Percentiles rank a stretch among this genome's conserved stretches.
phyloP scores from a whole-genome alignment of 108 stramenopile species.

The Aureococcus anophagefferens region DNA sequence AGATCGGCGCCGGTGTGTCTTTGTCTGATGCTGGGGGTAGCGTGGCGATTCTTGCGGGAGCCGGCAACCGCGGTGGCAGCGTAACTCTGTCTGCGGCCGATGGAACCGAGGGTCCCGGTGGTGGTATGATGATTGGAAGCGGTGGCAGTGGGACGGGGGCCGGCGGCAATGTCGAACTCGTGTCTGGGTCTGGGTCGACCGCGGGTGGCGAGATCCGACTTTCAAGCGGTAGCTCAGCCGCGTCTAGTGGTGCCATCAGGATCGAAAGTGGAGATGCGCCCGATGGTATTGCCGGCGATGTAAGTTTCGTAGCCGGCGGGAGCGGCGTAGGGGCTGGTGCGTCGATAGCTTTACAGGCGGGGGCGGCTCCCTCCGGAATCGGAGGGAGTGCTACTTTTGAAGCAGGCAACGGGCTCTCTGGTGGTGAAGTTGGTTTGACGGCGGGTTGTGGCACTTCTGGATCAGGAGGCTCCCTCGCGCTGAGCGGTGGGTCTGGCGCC shows the following conservation, averaged over 20 bases:
- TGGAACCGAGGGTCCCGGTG: too few species aligned
- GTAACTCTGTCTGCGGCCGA: background rate
- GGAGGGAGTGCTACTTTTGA: background rate
- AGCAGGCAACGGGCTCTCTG: background rate
- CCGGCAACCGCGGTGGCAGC: conserved; percentile 16
- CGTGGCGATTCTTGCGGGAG: conserved; percentile 23
- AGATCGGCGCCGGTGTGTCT: background rate
- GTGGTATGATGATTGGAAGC: too few species aligned
- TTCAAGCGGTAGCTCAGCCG: background rate
- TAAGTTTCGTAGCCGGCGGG: too few species aligned
- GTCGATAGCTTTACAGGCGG: background rate
- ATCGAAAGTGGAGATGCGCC: background rate
- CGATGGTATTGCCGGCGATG: background rate
- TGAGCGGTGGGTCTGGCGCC: background rate
- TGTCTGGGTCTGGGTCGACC: background rate
- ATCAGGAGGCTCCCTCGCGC: background rate
- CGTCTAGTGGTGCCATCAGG: too few species aligned
- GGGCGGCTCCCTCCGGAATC: background rate
- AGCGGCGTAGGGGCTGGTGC: background rate
- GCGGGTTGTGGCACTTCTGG: background rate
- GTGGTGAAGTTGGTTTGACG: background rate
- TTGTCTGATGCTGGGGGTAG: conserved; percentile 13
- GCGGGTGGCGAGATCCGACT: background rate
- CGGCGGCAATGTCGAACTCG: too few species aligned
- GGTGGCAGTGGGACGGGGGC: too few species aligned